These are phyloP conservation scores for Ustilago hordei DNA, from an alignment of 1,284 basidiomycete species.

Conservation along the genomic window DNA sequence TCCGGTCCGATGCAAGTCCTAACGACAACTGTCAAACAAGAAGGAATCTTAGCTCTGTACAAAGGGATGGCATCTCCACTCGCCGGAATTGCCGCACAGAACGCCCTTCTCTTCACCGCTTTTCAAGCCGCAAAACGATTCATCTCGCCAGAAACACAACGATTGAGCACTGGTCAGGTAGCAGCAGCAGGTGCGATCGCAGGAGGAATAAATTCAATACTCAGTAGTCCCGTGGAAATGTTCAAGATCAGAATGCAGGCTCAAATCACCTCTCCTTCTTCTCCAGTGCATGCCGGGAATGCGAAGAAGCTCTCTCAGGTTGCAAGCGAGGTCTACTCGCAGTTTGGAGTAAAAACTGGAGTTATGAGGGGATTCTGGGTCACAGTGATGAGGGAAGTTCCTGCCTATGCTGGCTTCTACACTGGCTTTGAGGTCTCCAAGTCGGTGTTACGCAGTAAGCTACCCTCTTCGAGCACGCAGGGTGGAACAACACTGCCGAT, in stretches of 20 bases:
- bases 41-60: constrained; percentile 55
- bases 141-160: constrained; percentile 83
- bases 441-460: constrained; percentile 76
- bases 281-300: constrained; percentile 71
- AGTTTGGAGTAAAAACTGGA: constrained; percentile 85
- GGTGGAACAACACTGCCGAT: constrained; percentile 75
- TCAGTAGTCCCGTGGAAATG: constrained; percentile 74
- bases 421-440: constrained; percentile 90
- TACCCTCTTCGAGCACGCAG: constrained; percentile 45
- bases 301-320: constrained; percentile 82
- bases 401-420: constrained; percentile 88
- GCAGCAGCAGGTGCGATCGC: constrained; percentile 90
- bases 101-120: constrained; percentile 91
- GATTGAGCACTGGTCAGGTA: constrained; percentile 82
- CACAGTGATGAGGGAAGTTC: constrained; percentile 91
- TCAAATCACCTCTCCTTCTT: constrained; percentile 75
- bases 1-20: constrained; percentile 55
- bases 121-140: constrained; percentile 84
- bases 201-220: constrained; percentile 85
- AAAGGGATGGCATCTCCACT: constrained; percentile 86
- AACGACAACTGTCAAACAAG: constrained; percentile 28
- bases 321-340: constrained; percentile 80
- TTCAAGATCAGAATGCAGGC: constrained; percentile 98
- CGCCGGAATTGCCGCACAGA: constrained; percentile 93
- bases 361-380: constrained; percentile 98